phyloP scores from a whole-genome alignment of 768 basidiomycete genomes.

The Trametes punicea region DNA sequence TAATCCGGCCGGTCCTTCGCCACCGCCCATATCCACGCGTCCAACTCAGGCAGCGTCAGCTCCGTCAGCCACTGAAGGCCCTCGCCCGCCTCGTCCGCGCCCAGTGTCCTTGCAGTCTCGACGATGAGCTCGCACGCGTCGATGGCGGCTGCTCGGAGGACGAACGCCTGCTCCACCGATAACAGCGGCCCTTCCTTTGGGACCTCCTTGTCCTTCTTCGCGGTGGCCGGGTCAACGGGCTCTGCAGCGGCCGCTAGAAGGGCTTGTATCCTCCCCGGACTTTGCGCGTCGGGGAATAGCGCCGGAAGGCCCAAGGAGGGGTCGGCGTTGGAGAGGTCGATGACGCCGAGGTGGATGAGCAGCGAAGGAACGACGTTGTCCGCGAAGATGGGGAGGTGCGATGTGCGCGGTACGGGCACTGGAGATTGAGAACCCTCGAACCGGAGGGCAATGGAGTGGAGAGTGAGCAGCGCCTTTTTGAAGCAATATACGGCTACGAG shows the following conservation, averaged over 20 bases:
- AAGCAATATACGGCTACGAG: slow-evolving; percentile 76
- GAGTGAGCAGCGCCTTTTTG: slow-evolving; percentile 85
- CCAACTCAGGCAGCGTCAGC: slow-evolving; percentile 58
- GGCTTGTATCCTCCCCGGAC: slow-evolving; percentile 34
- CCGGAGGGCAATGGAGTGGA: slow-evolving; percentile 64
- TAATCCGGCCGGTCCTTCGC: slow-evolving; percentile 79
- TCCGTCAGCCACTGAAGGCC: slow-evolving; percentile 49
- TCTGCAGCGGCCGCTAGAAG: slow-evolving; percentile 40
- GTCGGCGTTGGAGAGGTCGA: slow-evolving; percentile 53
- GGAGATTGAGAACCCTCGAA: slow-evolving; percentile 56
- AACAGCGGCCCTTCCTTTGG: slow-evolving; percentile 53
- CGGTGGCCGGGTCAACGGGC: slow-evolving; percentile 5
- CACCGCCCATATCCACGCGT: slow-evolving; percentile 81
- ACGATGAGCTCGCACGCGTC: slow-evolving; percentile 74
- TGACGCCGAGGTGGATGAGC: slow-evolving; percentile 69
- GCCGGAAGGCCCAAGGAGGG: slow-evolving; percentile 39
- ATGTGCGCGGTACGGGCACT: slow-evolving; percentile 50
- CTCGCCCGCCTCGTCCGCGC: slow-evolving; percentile 24
- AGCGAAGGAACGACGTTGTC: slow-evolving; percentile 87
- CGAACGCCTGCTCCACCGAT: slow-evolving; percentile 59
- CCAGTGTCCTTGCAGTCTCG: slow-evolving; percentile 43
- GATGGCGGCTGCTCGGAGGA: slow-evolving; percentile 75
- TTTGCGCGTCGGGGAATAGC: slow-evolving; percentile 49
- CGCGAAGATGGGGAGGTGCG: slow-evolving; percentile 61
- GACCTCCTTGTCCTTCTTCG: slow-evolving; percentile 20